These are phyloP conservation scores for Pythium diclinum DNA, from an alignment of 352 stramenopile species.

Conservation along the genomic window DNA sequence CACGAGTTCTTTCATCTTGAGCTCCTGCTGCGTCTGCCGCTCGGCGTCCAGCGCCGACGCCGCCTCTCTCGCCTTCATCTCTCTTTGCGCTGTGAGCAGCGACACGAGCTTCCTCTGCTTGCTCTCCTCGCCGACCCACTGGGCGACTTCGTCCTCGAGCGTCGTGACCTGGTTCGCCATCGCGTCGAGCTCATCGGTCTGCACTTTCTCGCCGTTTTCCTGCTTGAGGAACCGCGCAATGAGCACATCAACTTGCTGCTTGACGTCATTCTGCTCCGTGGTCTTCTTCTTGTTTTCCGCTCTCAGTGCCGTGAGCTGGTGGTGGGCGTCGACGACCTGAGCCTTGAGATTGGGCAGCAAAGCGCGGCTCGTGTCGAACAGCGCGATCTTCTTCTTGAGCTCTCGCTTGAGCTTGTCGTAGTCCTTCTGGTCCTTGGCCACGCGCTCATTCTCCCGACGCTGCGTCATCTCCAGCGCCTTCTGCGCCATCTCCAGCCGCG, in stretches of 20 bases:
- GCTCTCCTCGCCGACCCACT: conserved; percentile 86
- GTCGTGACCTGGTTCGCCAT: conserved; percentile 59
- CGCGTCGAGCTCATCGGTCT: conserved; percentile 59
- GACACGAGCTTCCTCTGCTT: conserved; percentile 88
- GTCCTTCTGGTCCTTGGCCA: conserved; percentile 61
- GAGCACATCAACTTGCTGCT: conserved; percentile 90
- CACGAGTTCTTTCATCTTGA: conserved; percentile 93
- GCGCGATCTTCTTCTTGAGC: conserved; percentile 86
- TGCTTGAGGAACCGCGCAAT: conserved; percentile 88
- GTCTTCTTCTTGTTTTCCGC: conserved; percentile 70
- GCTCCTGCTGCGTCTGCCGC: conserved; percentile 83
- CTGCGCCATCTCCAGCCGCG: conserved; percentile 57
- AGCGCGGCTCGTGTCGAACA: conserved; percentile 66
- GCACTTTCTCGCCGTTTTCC: conserved; percentile 76
- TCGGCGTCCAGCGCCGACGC: conserved; percentile 71
- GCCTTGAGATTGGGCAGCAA: conserved; percentile 78
- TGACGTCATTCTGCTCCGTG: conserved; percentile 71
- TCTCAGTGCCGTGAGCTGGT: conserved; percentile 54
- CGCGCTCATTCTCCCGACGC: conserved; percentile 67
- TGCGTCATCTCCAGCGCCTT: conserved; percentile 48
- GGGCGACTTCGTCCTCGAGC: conserved; percentile 78
- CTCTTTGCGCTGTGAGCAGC: conserved; percentile 86
- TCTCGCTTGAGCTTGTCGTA: conserved; percentile 85
- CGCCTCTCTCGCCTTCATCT: conserved; percentile 89
- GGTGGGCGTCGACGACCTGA: conserved; percentile 75